Percentiles rank a stretch among this genome's conserved stretches.
phyloP scores from a whole-genome alignment of 495 filamentous ascomycete genomes.

The Podospora didyma region DNA sequence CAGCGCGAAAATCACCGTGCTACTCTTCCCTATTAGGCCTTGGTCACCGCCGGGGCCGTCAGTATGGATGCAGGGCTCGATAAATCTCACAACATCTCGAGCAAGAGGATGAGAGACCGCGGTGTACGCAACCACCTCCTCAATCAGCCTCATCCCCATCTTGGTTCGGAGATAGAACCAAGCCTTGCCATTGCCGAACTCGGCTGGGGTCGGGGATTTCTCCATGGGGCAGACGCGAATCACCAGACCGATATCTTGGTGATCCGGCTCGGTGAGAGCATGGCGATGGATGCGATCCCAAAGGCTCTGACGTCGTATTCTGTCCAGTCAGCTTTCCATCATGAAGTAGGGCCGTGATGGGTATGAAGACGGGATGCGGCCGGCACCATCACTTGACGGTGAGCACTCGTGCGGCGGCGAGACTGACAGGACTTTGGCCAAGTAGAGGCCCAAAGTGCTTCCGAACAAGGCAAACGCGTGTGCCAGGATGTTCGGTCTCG shows the following conservation, averaged over 20 bases:
- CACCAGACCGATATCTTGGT: background rate
- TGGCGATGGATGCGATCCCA: background rate
- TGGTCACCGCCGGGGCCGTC: background rate
- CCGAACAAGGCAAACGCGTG: too few relatives aligned
- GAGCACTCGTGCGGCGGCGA: background rate
- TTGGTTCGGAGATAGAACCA: background rate
- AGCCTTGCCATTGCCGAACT: background rate
- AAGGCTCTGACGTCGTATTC: conserved; percentile 14
- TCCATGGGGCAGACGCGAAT: background rate
- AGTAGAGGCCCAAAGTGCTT: too few relatives aligned
- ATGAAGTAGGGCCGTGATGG: background rate
- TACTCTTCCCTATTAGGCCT: too few relatives aligned
- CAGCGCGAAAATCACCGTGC: too few relatives aligned
- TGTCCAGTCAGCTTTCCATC: conserved; percentile 14
- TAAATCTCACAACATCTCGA: background rate
- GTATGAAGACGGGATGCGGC: background rate
- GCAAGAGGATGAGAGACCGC: background rate
- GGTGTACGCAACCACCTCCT: conserved; percentile 8
- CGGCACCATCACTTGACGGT: conserved; percentile 1
- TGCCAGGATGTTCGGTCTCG: too few relatives aligned
- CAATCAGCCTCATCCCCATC: conserved; percentile 7
- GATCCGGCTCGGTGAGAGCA: background rate
- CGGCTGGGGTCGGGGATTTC: conserved; percentile 1
- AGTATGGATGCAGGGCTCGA: background rate
- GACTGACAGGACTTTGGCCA: too few relatives aligned